These are phyloP conservation scores for Phaffomyces thermotolerans DNA, from an alignment of 805 yeast species.

Conservation along the genomic window DNA sequence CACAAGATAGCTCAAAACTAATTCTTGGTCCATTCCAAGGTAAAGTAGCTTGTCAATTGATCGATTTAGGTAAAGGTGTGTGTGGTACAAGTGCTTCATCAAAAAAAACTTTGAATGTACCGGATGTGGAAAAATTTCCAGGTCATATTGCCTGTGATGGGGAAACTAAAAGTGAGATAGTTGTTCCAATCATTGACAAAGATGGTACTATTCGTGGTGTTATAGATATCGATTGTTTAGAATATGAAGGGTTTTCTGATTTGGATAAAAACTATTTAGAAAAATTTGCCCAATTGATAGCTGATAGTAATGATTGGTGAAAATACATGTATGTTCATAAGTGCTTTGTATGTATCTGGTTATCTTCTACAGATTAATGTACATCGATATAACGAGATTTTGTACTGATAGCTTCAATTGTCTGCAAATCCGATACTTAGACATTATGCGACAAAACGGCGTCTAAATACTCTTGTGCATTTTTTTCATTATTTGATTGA, in stretches of 20 bases:
- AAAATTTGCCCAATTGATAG: slow-evolving; percentile 45
- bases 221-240: slow-evolving; percentile 77
- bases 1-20: slow-evolving; percentile 34
- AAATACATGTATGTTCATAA: neutral
- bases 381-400: too few species aligned
- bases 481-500: neutral
- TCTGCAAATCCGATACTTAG: neutral
- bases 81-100: slow-evolving; percentile 78
- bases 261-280: slow-evolving; percentile 56
- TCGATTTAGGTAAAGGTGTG: slow-evolving; percentile 75
- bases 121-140: slow-evolving; percentile 70
- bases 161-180: slow-evolving; percentile 87
- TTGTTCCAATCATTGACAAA: slow-evolving; percentile 62
- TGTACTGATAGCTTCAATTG: too few species aligned
- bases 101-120: slow-evolving; percentile 62
- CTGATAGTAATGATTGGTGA: slow-evolving; percentile 46
- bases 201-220: slow-evolving; percentile 56
- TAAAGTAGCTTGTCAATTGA: slow-evolving; percentile 89
- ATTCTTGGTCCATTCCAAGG: slow-evolving; percentile 94
- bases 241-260: slow-evolving; percentile 56
- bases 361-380: too few species aligned
- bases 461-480: neutral
- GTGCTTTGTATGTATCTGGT: neutral
- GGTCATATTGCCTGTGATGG: slow-evolving; percentile 98
- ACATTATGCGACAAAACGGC: neutral